These are phyloP conservation scores for Leishmania tarentolae DNA, from an alignment of 208 protist genomes.

Conservation along the genomic window DNA sequence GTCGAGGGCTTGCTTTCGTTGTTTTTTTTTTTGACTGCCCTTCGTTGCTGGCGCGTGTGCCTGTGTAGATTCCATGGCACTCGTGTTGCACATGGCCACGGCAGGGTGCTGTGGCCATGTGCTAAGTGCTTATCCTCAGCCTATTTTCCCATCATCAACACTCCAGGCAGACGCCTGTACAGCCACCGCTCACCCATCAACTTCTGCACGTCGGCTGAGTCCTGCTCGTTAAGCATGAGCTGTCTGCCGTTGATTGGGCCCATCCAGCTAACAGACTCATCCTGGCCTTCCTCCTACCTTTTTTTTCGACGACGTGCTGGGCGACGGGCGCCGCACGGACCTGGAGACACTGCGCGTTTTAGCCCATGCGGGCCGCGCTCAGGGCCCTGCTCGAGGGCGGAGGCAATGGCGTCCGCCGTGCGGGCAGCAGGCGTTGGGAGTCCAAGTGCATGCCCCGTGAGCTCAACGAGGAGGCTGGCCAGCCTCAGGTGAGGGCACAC, in stretches of 20 bases:
- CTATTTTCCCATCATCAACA: background rate
- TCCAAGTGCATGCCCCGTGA: background rate
- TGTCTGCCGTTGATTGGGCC: background rate
- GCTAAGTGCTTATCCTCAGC: background rate
- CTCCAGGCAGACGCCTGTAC: background rate
- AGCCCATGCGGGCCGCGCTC: background rate
- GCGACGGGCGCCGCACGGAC: background rate
- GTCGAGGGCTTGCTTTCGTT: too few species aligned
- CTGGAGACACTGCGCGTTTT: background rate
- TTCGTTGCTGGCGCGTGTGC: background rate
- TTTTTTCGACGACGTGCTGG: background rate
- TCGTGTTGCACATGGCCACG: too few species aligned
- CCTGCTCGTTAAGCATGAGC: background rate
- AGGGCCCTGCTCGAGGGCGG: background rate
- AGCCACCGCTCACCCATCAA: too few species aligned
- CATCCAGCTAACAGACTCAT: background rate
- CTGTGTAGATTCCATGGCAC: background rate
- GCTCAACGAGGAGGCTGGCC: background rate
- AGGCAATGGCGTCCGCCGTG: background rate
- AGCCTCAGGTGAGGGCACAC: background rate
- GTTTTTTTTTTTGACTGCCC: too few species aligned
- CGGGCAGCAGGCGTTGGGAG: background rate
- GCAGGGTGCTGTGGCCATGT: too few species aligned
- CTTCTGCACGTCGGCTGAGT: background rate
- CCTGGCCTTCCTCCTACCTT: background rate